These are phyloP conservation scores for Centaurea solstitialis DNA, from an alignment of 129 eudicot genomes.

Conservation along the genomic window DNA sequence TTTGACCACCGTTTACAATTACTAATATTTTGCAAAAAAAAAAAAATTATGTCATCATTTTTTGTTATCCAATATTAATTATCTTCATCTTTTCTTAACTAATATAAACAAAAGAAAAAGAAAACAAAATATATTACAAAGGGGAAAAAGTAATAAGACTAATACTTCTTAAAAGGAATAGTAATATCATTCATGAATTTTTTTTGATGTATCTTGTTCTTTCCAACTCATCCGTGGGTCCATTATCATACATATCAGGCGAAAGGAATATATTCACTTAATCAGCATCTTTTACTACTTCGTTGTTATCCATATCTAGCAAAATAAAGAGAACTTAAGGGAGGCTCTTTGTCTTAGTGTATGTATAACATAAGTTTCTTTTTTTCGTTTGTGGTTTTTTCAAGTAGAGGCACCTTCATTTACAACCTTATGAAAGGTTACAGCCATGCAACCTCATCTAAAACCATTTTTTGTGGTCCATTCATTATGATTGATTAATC, in stretches of 20 bases:
- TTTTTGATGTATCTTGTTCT: not conserved
- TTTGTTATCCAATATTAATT: not conserved
- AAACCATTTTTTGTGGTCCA: too few relatives aligned
- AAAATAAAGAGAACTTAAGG: not conserved
- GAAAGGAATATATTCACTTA: conserved; percentile 1
- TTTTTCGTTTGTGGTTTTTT: not conserved
- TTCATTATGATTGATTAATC: too few relatives aligned
- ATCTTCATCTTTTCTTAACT: not conserved
- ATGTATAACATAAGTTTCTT: not conserved
- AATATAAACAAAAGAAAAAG: not conserved
- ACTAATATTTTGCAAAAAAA: not conserved
- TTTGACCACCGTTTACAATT: not conserved
- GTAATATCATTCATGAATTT: not conserved
- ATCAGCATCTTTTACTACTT: not conserved
- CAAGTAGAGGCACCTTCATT: too few relatives aligned
- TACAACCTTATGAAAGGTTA: too few relatives aligned
- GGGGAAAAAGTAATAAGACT: not conserved
- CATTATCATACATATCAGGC: not conserved
- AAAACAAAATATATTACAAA: not conserved
- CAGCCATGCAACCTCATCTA: too few relatives aligned
- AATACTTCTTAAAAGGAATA: not conserved
- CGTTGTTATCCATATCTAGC: not conserved
- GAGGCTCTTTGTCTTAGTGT: not conserved
- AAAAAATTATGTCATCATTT: not conserved
- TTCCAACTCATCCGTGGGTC: not conserved